phyloP scores from a whole-genome alignment of 495 filamentous ascomycete genomes.

The Articulospora tetracladia region DNA sequence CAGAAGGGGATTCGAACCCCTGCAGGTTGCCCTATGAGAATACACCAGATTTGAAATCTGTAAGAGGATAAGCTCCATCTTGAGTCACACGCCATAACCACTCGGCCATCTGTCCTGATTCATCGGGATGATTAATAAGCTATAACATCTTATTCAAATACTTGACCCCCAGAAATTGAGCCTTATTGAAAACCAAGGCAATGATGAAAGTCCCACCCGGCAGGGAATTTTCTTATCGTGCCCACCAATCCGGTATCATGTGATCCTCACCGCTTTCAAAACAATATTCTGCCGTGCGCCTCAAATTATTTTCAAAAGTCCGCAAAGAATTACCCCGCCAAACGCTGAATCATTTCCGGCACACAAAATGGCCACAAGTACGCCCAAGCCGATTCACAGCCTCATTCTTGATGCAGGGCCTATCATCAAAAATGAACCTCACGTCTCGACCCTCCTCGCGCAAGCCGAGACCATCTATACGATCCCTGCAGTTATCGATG shows the following conservation, averaged over 20 bases:
- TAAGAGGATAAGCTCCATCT: neutral
- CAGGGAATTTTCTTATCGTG: too few relatives aligned
- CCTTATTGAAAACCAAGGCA: too few relatives aligned
- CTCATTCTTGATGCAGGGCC: constrained; percentile 89
- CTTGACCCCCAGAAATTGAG: too few relatives aligned
- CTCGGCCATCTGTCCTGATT: neutral
- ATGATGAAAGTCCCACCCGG: too few relatives aligned
- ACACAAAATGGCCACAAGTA: constrained; percentile 36
- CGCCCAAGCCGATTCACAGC: constrained; percentile 71
- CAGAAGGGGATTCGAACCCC: constrained; percentile 5
- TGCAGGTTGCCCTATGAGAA: constrained; percentile 6
- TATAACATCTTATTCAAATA: too few relatives aligned
- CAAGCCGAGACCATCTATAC: constrained; percentile 78
- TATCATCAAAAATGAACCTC: constrained; percentile 83
- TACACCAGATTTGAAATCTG: neutral
- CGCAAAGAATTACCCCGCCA: constrained; percentile 2
- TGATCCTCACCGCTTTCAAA: neutral
- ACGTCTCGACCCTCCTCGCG: constrained; percentile 70
- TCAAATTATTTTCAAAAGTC: constrained; percentile 1
- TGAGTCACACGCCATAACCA: constrained; percentile 5
- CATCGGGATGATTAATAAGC: neutral
- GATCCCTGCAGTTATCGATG: constrained; percentile 78
- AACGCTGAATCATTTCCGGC: neutral
- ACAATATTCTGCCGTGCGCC: neutral
- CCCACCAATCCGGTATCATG: too few relatives aligned